phyloP scores from a whole-genome alignment of 2,329 filamentous ascomycete species.

The Biscogniauxia sp. region DNA sequence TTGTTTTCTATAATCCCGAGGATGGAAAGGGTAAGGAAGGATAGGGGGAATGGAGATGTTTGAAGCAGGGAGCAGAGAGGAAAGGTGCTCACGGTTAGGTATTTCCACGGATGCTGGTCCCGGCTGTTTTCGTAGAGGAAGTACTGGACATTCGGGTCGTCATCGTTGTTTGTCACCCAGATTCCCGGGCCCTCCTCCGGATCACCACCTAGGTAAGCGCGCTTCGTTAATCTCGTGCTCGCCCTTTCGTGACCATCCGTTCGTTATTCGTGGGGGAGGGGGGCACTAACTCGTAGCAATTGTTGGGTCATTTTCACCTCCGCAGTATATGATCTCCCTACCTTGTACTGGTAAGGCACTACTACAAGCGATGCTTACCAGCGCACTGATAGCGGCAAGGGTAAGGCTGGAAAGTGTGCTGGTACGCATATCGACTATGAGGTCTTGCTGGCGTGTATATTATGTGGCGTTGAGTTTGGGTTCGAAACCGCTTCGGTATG shows the following conservation, averaged over 20 bases:
- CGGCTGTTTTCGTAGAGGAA: constrained; percentile 28
- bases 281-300: not conserved
- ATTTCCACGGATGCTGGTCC: constrained; percentile 29
- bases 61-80: not conserved
- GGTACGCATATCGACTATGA: not conserved
- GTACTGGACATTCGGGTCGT: constrained; percentile 17
- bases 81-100: constrained; percentile 22
- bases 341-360: not conserved
- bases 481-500: not conserved
- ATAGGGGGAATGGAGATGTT: not conserved
- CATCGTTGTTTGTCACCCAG: constrained; percentile 24
- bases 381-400: not conserved
- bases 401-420: not conserved
- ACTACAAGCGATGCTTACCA: not conserved
- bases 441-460: not conserved
- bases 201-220: constrained; percentile 13
- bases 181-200: constrained; percentile 21
- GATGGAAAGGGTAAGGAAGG: not conserved
- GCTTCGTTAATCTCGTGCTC: not conserved
- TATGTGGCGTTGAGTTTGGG: not conserved
- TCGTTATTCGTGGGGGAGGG: not conserved
- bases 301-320: not conserved
- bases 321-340: not conserved
- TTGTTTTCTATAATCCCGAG: not conserved
- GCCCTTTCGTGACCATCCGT: not conserved